These are phyloP conservation scores for Chaetomium olivaceum DNA, from an alignment of 2,329 filamentous ascomycete species.

Conservation along the genomic window DNA sequence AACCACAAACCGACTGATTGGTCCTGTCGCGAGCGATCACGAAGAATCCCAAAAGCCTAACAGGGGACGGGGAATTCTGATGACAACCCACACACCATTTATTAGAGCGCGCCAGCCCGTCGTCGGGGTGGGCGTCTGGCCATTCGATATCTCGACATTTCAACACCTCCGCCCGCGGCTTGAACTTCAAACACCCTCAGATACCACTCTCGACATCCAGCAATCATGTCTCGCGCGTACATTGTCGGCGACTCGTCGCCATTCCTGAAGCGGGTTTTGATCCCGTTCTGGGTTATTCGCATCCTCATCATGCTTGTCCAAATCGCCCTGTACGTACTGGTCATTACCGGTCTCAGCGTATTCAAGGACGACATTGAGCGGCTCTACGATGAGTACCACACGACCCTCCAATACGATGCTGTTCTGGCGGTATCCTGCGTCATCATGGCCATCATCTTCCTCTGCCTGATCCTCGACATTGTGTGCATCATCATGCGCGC, in stretches of 20 bases:
- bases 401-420: slow-evolving; percentile 17
- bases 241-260: slow-evolving; percentile 39
- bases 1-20: neutral
- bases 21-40: neutral
- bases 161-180: neutral
- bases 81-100: neutral
- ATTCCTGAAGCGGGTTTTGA: slow-evolving; percentile 40
- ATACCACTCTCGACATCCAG: neutral
- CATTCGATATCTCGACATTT: neutral
- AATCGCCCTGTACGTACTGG: slow-evolving; percentile 32
- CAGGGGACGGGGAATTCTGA: neutral
- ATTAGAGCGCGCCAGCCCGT: neutral
- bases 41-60: neutral
- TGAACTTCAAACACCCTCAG: neutral
- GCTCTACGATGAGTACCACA: slow-evolving; percentile 27
- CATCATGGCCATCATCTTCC: slow-evolving; percentile 33
- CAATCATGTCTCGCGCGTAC: slow-evolving; percentile 33
- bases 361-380: slow-evolving; percentile 27
- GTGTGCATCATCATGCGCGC: slow-evolving; percentile 39
- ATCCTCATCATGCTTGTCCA: slow-evolving; percentile 37
- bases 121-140: neutral
- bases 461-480: slow-evolving; percentile 38
- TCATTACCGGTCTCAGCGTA: slow-evolving; percentile 28
- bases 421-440: slow-evolving; percentile 33
- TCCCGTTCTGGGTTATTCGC: slow-evolving; percentile 41